Conservation (phyloP, 495 filamentous ascomycete species). For the Lindgomyces ingoldianus region DNA sequence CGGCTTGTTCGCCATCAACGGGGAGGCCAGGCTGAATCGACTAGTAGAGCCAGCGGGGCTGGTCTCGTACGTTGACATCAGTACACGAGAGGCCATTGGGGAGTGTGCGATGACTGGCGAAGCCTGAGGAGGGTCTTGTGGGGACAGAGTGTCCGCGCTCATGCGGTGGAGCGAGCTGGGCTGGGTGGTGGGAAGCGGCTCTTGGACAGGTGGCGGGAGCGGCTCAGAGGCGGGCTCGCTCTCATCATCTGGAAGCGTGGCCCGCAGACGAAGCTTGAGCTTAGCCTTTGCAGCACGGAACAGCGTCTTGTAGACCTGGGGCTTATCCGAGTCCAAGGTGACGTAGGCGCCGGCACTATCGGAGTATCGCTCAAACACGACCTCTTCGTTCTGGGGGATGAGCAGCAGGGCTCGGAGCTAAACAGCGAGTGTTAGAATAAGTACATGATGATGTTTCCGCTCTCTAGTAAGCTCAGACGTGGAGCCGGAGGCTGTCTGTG, state of each 20-base stretch:
- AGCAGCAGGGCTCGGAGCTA: constrained; percentile 76
- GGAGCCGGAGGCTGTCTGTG: too few species aligned
- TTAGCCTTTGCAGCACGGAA: constrained; percentile 97
- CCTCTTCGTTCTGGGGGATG: constrained; percentile 66
- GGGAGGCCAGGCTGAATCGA: constrained; percentile 12
- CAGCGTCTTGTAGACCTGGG: constrained; percentile 90
- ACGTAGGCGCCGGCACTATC: constrained; percentile 86
- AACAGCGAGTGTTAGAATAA: constrained; percentile 23
- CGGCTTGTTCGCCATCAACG: constrained; percentile 2
- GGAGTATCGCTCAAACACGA: constrained; percentile 91
- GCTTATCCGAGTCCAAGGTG: constrained; percentile 73
- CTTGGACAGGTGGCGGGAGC: constrained; percentile 2
- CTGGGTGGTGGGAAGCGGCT: background rate
- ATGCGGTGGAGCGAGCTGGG: constrained; percentile 27
- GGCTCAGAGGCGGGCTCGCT: constrained; percentile 8
- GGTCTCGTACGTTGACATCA: background rate
- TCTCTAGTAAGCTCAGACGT: background rate
- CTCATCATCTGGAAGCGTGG: constrained; percentile 50
- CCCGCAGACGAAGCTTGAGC: constrained; percentile 90
- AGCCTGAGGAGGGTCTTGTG: constrained; percentile 11
- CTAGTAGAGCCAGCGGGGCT: background rate
- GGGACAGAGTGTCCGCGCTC: constrained; percentile 20
- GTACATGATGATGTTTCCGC: background rate
- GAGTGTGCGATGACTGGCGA: constrained; percentile 27
- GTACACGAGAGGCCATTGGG: constrained; percentile 19